Base-by-base conservation (phyloP, 2,329 filamentous ascomycete genomes). In the Alternaria sp. region DNA sequence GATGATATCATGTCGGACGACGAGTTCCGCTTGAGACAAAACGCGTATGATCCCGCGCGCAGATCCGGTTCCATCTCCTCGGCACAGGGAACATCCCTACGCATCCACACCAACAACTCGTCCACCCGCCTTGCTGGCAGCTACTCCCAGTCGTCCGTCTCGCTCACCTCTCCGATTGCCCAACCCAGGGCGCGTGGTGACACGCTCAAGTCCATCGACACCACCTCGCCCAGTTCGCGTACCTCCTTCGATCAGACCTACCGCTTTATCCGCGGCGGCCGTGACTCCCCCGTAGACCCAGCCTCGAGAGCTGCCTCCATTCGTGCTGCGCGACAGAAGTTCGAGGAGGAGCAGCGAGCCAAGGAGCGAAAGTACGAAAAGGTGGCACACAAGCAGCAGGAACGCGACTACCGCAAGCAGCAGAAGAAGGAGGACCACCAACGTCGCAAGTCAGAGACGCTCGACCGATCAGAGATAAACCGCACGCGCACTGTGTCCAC, bases 181-280 rank as follows among this genome's bases (percentile, higher is more conserved):
- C 72, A 70, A n/a, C 65, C 75, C 17, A 81, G 84, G 25, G 81
- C 85, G 23, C 80, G 85, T 5, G 79, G 84, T 21, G 85, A 86
- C 59, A 85, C 83, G 23, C 80, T 83, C 57, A 83, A 80, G 56
- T 82, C 82, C 4, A 73, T 85, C 57, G 85, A 87, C 51, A 83
- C 76, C 11, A 78, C 82, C 2, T 85, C 85, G 1, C 85, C 85
- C 4, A 84, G 83, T 60, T 85, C 85, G 4, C 82, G 87, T 47
- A 85, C 85, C 32, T 88, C 86, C 28, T 81, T 88, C 57, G 87
- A 89, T 72, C 85, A 84, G 65, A 82, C 85, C 21, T 85, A 87
- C 66, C 83, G 83, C 52, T 81, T 84, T 67, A 77, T 86, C 70
- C 83, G 81, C 54, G 83, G 81, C 43, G 83, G 81, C 25, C 80